Conservation (phyloP, 2,329 filamentous ascomycete species). For the Fonsecaea pugnacius region DNA sequence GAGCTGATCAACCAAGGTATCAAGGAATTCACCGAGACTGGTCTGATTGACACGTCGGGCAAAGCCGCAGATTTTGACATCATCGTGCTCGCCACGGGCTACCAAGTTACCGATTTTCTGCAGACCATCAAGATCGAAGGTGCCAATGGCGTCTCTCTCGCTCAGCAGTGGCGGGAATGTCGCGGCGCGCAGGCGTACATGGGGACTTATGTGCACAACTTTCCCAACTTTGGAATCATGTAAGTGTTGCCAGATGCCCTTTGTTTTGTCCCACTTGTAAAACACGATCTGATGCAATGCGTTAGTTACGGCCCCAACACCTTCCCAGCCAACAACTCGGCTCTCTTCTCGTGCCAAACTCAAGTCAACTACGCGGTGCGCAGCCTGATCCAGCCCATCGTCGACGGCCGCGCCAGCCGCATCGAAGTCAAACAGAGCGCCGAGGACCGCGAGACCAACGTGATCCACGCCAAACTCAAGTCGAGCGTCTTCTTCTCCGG, state of each 20-base stretch:
- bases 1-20: conserved; percentile 48
- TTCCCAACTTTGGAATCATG: conserved; percentile 68
- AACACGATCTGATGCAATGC: too few relatives aligned
- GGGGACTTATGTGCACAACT: conserved; percentile 58
- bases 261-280: too few relatives aligned
- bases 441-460: conserved; percentile 11
- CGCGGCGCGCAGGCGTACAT: conserved; percentile 42
- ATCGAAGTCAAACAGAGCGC: conserved; percentile 12
- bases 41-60: conserved; percentile 7
- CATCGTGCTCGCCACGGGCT: conserved; percentile 46
- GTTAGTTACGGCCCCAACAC: conserved; percentile 59
- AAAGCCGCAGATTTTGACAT: conserved; percentile 36
- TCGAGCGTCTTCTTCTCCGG: neutral
- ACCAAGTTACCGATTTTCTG: conserved; percentile 44
- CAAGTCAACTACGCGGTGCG: conserved; percentile 9
- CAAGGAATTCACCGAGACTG: conserved; percentile 14
- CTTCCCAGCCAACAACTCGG: conserved; percentile 33
- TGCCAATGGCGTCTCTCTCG: conserved; percentile 34
- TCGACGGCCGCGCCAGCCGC: neutral
- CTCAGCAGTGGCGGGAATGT: conserved; percentile 41
- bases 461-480: neutral
- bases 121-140: conserved; percentile 43
- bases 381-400: neutral
- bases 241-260: too few relatives aligned
- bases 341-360: conserved; percentile 3